phyloP scores from a whole-genome alignment of 129 eudicot species.

The Centrapalus pauciflorus region DNA sequence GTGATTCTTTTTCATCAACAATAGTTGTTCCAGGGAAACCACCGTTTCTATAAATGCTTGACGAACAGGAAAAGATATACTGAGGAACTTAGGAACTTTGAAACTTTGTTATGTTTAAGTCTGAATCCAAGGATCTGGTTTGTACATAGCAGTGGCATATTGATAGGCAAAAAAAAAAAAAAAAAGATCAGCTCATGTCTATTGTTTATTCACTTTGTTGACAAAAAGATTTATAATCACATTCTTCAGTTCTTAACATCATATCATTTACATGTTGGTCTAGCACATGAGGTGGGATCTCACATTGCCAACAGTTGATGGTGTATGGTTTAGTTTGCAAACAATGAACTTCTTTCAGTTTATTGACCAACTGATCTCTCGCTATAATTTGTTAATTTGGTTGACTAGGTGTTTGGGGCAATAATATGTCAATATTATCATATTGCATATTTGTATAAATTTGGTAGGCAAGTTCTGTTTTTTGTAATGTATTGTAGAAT shows the following conservation, averaged over 20 bases:
- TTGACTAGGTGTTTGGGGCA: not conserved
- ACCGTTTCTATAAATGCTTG: not conserved
- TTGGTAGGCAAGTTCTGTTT: conserved; percentile 14
- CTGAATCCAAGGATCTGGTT: not conserved
- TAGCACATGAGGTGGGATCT: not conserved
- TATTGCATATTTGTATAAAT: not conserved
- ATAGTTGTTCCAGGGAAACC: not conserved
- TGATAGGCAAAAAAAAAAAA: no score
- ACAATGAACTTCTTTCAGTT: not conserved
- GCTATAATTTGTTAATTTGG: no score
- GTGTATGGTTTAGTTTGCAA: not conserved
- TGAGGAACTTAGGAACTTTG: no score
- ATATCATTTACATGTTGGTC: not conserved
- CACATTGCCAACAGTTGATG: not conserved
- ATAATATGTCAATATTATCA: no score
- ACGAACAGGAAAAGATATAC: no score
- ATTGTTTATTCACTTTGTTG: no score
- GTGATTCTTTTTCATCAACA: not conserved
- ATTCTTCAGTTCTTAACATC: not conserved
- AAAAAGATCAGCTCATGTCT: no score
- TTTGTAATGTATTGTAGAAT: conserved; percentile 17
- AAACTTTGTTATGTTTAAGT: not conserved
- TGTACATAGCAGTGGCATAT: not conserved
- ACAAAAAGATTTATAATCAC: no score
- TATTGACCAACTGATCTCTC: not conserved